These are phyloP conservation scores for Agastache rugosa DNA, from an alignment of 257 asterid genomes.

Conservation along the genomic window DNA sequence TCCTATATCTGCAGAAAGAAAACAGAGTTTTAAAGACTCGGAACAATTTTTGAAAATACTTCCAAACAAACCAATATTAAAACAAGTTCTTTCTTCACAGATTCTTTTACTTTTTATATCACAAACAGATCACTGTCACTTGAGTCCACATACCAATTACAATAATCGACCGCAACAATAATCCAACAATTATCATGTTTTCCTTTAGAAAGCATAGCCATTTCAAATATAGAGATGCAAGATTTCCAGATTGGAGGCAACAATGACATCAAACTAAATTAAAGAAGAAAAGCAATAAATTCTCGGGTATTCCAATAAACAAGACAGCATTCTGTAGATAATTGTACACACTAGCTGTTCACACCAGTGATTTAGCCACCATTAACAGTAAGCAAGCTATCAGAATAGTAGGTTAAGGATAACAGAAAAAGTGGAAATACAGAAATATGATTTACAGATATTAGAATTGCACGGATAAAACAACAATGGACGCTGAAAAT, in stretches of 20 bases:
- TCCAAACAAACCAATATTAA: background rate
- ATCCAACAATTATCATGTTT: background rate
- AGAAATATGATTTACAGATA: background rate
- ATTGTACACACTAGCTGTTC: background rate
- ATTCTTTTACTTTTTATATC: background rate
- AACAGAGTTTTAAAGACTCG: background rate
- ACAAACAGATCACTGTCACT: too few relatives aligned
- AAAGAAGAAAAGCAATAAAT: background rate
- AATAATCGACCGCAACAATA: background rate
- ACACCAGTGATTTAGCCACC: background rate
- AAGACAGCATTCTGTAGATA: background rate
- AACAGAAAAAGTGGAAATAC: background rate
- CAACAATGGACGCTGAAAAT: background rate
- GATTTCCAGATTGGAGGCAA: slow-evolving; percentile 5
- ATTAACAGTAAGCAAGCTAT: background rate
- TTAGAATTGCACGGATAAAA: background rate
- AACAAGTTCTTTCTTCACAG: background rate
- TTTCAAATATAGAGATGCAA: background rate
- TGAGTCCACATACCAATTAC: background rate
- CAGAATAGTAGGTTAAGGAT: background rate
- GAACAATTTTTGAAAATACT: background rate
- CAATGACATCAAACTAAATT: background rate
- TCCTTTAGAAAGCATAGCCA: background rate
- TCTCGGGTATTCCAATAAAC: background rate
- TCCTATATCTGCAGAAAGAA: slow-evolving; percentile 53